Evolutionary conservation across 192 early-diverging fungal genomes (phyloP).

Genomic region (Gryganskiella cystojenkinii): DNA sequence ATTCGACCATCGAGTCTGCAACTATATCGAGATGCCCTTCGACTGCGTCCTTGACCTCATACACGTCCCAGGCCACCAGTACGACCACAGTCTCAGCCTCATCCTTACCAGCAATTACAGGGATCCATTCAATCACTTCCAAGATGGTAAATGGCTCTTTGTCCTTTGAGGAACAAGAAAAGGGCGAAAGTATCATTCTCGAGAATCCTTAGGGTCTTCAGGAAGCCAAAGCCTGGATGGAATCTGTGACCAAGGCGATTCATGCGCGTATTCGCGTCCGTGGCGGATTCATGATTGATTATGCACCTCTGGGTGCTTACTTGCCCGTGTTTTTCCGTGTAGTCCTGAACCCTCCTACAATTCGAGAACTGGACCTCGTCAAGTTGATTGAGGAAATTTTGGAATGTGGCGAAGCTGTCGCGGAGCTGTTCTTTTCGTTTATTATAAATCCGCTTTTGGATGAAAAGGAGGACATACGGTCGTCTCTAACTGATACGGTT

Average conservation of each 20-base stretch:
- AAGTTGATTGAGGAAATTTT: slow-evolving; percentile 69
- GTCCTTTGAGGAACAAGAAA: not conserved
- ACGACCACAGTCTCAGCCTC: no score
- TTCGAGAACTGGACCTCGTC: slow-evolving; percentile 60
- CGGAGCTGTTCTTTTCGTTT: no score
- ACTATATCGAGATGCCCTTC: no score
- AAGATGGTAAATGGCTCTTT: no score
- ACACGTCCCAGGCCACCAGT: no score
- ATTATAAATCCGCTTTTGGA: no score
- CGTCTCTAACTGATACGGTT: no score
- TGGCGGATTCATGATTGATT: slow-evolving; percentile 78
- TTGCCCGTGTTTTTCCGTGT: slow-evolving; percentile 77
- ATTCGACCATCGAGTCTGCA: no score
- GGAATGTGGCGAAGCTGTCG: slow-evolving; percentile 40
- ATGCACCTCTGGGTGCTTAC: slow-evolving; percentile 61
- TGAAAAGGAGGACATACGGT: no score
- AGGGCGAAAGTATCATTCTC: slow-evolving; percentile 37
- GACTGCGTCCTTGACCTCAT: no score
- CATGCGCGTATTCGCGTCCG: slow-evolving; percentile 56
- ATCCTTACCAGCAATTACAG: no score
- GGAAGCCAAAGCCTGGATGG: slow-evolving; percentile 47
- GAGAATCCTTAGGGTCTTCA: slow-evolving; percentile 26
- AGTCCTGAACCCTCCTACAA: slow-evolving; percentile 75
- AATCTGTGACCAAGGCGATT: slow-evolving; percentile 53
- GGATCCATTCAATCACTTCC: no score